Evolutionary conservation across 306 rosid species (phyloP), one percentile per base, ranked within the genome.

Genomic region (Casuarina glauca): DNA sequence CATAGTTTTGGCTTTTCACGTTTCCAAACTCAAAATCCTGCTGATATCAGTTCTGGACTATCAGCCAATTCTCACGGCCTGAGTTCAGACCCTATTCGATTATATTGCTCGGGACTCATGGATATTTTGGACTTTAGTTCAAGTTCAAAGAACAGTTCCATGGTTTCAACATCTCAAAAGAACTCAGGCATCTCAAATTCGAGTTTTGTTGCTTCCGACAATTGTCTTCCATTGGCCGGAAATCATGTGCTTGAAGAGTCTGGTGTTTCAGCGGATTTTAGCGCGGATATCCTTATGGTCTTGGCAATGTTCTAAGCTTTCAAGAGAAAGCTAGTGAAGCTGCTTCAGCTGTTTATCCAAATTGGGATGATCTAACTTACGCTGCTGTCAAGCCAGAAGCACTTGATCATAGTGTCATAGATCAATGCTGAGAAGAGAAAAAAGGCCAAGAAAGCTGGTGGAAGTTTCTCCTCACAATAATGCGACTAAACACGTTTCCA

Each of bases 211-310:
- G 84, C 81, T 67, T 0, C 78, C 54, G 86, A 58, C 72, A 75
- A 85, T 42, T 55, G 66, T 74, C 64, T 35, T 36, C 70, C 79
- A 5, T 32, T 71, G 62, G 83, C 77, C 41, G 84, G 72, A 72
- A 82, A 79, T 74, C 76, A 17, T 43, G 66, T 39, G 50, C 69
- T 48, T 38, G 87, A 83, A 76, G 83, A 82, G 62, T 60, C 39
- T 17, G 86, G 84, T 11, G 46, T 57, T 19, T 79, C 78, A 15
- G 78, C 81, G 87, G 92, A 90, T 63, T 88, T 82, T 58, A 89
- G 88, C 3, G 86, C 82, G 93, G 84, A 76, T 43, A 73, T 76
- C 84, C 88, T 69, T 64, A 60, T 76, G 92, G 88, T 71, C 60
- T 75, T 26, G 62, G 45, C 52, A 86, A 62, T 76, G 81, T 78